Evolutionary conservation across 2,329 filamentous ascomycete species (phyloP).

Genomic region (Sporothrix sp.): DNA sequence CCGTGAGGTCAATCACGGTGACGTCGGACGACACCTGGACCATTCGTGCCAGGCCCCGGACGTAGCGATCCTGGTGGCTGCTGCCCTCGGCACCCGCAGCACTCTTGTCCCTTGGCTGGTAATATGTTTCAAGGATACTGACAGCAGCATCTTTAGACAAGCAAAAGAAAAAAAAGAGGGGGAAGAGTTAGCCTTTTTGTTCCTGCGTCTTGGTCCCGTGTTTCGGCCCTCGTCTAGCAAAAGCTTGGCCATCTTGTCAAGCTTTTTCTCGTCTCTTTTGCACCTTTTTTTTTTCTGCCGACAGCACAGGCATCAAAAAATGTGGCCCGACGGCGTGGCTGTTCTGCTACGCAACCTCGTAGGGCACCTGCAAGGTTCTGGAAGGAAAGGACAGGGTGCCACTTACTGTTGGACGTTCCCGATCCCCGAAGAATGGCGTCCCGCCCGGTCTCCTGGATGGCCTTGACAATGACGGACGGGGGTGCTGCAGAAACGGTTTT

Average conservation of each 20-base stretch:
- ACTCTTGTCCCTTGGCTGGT: background rate
- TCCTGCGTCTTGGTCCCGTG: background rate
- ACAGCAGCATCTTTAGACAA: slow-evolving; percentile 71
- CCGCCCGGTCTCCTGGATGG: slow-evolving; percentile 80
- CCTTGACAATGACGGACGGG: slow-evolving; percentile 78
- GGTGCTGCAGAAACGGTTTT: slow-evolving; percentile 44
- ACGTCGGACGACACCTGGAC: slow-evolving; percentile 73
- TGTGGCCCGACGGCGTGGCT: too few species aligned
- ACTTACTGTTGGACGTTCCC: slow-evolving; percentile 72
- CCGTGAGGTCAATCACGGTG: slow-evolving; percentile 78
- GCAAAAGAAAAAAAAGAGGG: too few species aligned
- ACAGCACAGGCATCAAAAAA: too few species aligned
- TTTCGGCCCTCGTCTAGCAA: background rate
- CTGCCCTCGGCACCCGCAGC: slow-evolving; percentile 16
- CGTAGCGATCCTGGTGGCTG: slow-evolving; percentile 39
- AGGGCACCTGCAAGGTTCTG: too few species aligned
- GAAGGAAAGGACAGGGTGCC: background rate
- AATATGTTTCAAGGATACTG: slow-evolving; percentile 82
- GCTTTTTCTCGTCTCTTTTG: background rate
- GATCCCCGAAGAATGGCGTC: slow-evolving; percentile 91
- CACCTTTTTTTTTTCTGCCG: background rate
- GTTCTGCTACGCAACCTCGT: too few species aligned
- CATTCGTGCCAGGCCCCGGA: slow-evolving; percentile 84
- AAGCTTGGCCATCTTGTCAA: background rate
- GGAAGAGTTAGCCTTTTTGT: background rate